Conservation (phyloP, 495 filamentous ascomycete genomes). For the Gamarada debralockiae region DNA sequence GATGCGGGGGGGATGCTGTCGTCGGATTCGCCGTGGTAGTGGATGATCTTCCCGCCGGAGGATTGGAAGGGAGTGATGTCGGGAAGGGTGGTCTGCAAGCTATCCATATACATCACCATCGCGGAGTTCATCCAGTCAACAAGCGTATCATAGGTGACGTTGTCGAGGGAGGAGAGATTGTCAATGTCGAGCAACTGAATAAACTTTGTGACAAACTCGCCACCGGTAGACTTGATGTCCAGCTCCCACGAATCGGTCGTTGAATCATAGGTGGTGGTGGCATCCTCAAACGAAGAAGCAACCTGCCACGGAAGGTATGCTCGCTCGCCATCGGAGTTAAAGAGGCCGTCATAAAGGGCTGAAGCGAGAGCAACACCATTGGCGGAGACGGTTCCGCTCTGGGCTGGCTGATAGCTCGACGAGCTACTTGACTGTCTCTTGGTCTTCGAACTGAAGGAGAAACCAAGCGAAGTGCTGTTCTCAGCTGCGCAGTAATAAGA, state of each 20-base stretch:
- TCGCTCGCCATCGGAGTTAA: constrained; percentile 38
- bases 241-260: constrained; percentile 35
- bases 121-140: constrained; percentile 40
- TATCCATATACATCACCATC: constrained; percentile 33
- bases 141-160: constrained; percentile 46
- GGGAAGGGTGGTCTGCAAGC: constrained; percentile 41
- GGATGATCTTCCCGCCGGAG: constrained; percentile 47
- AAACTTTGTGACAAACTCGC: constrained; percentile 34
- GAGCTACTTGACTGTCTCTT: constrained; percentile 17
- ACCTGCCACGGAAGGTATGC: constrained; percentile 47
- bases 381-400: constrained; percentile 40
- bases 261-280: constrained; percentile 37
- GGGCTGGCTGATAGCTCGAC: constrained; percentile 29
- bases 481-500: constrained; percentile 45
- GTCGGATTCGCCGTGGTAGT: constrained; percentile 50
- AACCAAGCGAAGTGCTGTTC: constrained; percentile 17
- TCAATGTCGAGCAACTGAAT: constrained; percentile 32
- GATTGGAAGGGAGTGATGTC: constrained; percentile 40
- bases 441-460: constrained; percentile 14
- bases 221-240: constrained; percentile 31
- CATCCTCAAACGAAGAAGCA: constrained; percentile 36
- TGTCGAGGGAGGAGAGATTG: constrained; percentile 34
- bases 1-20: constrained; percentile 40
- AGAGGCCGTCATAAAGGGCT: constrained; percentile 38
- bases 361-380: constrained; percentile 37